A percentile compares a stretch with the other conserved stretches of the same genome.
These are phyloP conservation scores for Lentinula novae-zelandiae DNA, from an alignment of 1,284 basidiomycete species.

Conservation along the genomic window DNA sequence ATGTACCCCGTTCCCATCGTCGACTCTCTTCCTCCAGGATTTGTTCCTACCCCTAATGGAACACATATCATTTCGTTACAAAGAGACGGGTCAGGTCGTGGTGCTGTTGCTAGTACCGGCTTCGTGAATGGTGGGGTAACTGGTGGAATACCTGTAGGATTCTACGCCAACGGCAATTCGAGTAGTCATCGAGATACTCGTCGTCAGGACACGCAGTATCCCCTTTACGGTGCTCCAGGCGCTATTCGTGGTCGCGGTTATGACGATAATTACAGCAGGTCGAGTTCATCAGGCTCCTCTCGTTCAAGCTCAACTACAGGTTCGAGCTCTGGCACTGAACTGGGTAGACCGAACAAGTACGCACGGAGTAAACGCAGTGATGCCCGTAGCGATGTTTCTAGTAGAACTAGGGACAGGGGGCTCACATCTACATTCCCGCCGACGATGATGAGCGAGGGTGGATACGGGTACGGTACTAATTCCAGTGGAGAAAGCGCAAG, in stretches of 20 bases:
- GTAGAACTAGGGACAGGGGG: not conserved
- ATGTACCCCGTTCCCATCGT: slow-evolving; percentile 1
- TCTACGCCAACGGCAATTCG: not conserved
- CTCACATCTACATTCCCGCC: slow-evolving; percentile 7
- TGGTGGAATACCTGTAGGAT: not conserved
- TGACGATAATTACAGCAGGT: not conserved
- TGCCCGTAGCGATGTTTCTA: not conserved
- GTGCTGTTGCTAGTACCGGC: not conserved
- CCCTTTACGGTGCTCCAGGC: not conserved
- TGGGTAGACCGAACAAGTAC: not conserved
- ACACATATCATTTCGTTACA: not conserved
- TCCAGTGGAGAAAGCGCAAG: not conserved
- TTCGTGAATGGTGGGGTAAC: not conserved
- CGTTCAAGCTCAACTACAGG: not conserved
- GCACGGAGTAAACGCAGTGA: not conserved
- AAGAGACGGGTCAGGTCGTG: not conserved
- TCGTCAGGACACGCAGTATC: not conserved
- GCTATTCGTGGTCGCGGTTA: not conserved
- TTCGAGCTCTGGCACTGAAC: slow-evolving; percentile 1
- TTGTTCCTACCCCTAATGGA: slow-evolving; percentile 4
- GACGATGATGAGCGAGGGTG: not conserved
- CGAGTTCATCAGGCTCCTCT: slow-evolving; percentile 1
- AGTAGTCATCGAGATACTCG: not conserved
- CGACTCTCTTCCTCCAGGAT: slow-evolving; percentile 2
- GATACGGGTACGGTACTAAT: not conserved